Conservation (phyloP, 1,139 yeast genomes). For the Yamadazyma diospyri region DNA sequence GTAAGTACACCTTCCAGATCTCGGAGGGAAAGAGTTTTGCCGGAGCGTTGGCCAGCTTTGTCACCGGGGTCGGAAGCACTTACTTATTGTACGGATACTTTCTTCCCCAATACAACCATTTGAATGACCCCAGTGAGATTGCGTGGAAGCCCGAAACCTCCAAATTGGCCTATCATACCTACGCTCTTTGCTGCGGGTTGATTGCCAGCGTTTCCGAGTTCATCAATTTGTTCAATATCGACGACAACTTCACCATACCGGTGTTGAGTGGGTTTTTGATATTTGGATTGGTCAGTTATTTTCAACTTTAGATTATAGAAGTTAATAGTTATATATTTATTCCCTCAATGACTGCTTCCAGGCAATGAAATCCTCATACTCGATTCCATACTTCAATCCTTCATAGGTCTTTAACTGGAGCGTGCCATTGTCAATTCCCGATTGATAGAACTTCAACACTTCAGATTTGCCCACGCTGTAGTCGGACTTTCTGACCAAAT, state of each 20-base stretch:
- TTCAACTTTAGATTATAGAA: slow-evolving; percentile 13
- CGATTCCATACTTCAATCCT: slow-evolving; percentile 31
- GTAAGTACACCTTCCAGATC: slow-evolving; percentile 78
- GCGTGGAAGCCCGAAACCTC: slow-evolving; percentile 68
- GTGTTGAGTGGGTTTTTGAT: slow-evolving; percentile 70
- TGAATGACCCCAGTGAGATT: slow-evolving; percentile 50
- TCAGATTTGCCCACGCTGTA: slow-evolving; percentile 18
- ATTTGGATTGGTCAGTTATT: slow-evolving; percentile 35
- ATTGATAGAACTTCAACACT: slow-evolving; percentile 24
- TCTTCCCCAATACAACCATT: slow-evolving; percentile 52
- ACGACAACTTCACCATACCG: slow-evolving; percentile 94
- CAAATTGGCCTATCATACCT: slow-evolving; percentile 44
- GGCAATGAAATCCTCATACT: slow-evolving; percentile 24
- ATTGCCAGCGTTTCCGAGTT: slow-evolving; percentile 87
- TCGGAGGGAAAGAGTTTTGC: slow-evolving; percentile 77
- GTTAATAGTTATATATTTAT: neutral
- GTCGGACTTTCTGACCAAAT: slow-evolving; percentile 72
- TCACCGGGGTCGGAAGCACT: slow-evolving; percentile 65
- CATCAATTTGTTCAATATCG: slow-evolving; percentile 67
- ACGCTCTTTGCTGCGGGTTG: slow-evolving; percentile 67
- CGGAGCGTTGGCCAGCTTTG: slow-evolving; percentile 82
- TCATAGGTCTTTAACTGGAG: slow-evolving; percentile 34
- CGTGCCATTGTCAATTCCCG: slow-evolving; percentile 35
- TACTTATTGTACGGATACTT: slow-evolving; percentile 68
- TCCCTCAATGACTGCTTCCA: slow-evolving; percentile 2